Evolutionary conservation across 441 rosid species (phyloP), one percentile per base, ranked within the genome.

Genomic region (Populus trichocarpa): DNA sequence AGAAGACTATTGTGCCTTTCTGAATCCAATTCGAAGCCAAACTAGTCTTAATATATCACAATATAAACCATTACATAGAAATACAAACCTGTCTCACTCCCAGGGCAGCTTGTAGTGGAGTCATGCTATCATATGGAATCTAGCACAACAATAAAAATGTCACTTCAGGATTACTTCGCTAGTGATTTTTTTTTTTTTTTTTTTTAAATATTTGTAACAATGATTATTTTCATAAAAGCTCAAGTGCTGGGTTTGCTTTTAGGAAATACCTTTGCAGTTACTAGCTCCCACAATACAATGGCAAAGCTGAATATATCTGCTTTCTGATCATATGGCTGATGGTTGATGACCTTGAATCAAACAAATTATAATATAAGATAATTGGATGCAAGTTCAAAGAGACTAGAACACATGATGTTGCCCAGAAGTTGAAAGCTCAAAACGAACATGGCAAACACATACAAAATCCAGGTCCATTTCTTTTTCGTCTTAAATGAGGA

Each of bases 301-400:
- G 91, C 91, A 78, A 91, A 91, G 81, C 95, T 91, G 84, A 88
- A 91, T 75, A 91, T 71, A 75, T 91, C 93, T 23, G 91, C 95
- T 78, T 86, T 89, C 81, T 89, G 89, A 83, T 91, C 88, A 78
- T 91, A 88, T 28, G 89, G 88, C 72, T 86, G 87, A 79, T 91
- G 93, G 84, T 89, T 89, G 80, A 91, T 88, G 79, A 91, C 89
- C 95, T 91, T 81, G 72, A 10, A 42, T 66, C 75, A 76, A 66
- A 66, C 66, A 40, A 79, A 13, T 46, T 46, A 46, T 14, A 46
- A 14, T 14, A 46, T 46, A 46, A 46, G 57, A 4, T 14, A 13
- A 46, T 46, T 4, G 7, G 57, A 46, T 46, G 57, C 6, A 46
- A 46, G 57, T 46, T 46, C 57, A 14, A 4, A 46, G 6, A 46